Evolutionary conservation across 345 rosid genomes (phyloP), one percentile per base, ranked within the genome.

Genomic region (Eucalyptus regnans): DNA sequence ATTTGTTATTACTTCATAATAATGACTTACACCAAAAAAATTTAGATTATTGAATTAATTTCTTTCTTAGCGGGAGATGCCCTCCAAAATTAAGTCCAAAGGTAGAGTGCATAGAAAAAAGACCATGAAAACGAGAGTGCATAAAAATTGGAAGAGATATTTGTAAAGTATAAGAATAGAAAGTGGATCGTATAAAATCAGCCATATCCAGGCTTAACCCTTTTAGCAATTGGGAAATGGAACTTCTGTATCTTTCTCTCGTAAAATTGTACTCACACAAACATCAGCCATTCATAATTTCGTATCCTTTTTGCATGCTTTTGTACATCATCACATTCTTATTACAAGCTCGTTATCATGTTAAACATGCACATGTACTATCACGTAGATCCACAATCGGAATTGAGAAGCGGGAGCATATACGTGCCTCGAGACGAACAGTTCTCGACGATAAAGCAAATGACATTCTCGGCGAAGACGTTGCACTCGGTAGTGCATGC

Each of bases 351-450:
- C 60, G 29, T 58, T 10, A 23, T 52, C 58, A 52, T 52, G 4
- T 66, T 66, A 31, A 51, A 68, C 23, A 68, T 46, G 37, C 7
- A 29, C 1, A 8, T 88, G 8, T 33, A n/a, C 29, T 50, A 23
- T 17, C 68, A 12, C 9, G 90, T 89, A 96, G 96, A 95, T 90
- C 93, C 94, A 20, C 49, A 20, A 7, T 86, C 95, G 7, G 99
- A 97, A 93, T 44, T 81, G 87, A 93, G 91, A 79, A 60, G 89
- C 43, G 85, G 91, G 14, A 46, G 10, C 27, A 51, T 95, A 60
- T 97, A 96, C 50, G 99, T 97, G 29, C 99, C 99, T 0, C 92
- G 99, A 81, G 99, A 96, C 68, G 99, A 97, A 88, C 91, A 90
- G 54, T 97, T 97, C 91, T 91, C 96, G 5, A 92, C 90, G 64